Conservation (phyloP, 2,329 filamentous ascomycete genomes). For the Hymenoscyphus infarciens region DNA sequence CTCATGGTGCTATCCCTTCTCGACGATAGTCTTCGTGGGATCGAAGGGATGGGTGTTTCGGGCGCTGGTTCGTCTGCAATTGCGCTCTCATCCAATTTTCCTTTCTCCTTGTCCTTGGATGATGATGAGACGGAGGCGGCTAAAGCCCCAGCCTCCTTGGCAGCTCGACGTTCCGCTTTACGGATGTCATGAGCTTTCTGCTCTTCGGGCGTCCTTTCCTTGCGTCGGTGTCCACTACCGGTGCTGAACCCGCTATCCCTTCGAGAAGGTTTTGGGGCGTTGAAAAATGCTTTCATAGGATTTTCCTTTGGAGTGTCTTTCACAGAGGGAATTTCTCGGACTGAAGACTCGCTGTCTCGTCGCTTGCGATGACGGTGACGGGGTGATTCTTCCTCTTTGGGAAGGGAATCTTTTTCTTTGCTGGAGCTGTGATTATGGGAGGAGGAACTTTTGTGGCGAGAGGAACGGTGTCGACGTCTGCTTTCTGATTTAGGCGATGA, state of each 20-base stretch:
- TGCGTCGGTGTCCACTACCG: constrained; percentile 23
- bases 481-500: background rate
- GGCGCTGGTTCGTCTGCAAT: constrained; percentile 14
- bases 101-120: constrained; percentile 11
- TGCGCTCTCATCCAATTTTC: constrained; percentile 20
- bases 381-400: constrained; percentile 14
- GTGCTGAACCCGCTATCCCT: constrained; percentile 32
- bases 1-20: constrained; percentile 21
- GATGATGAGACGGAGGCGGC: background rate
- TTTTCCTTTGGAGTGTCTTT: background rate
- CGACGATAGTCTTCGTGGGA: constrained; percentile 20
- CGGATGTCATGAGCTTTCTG: constrained; percentile 33
- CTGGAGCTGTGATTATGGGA: constrained; percentile 12
- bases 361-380: constrained; percentile 22
- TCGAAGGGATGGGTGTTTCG: constrained; percentile 12
- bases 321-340: background rate
- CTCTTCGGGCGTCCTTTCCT: constrained; percentile 31
- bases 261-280: constrained; percentile 22
- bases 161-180: constrained; percentile 28
- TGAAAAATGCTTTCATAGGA: constrained; percentile 18
- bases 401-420: constrained; percentile 15
- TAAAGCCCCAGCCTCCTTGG: constrained; percentile 11
- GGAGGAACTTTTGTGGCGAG: background rate
- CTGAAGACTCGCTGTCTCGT: constrained; percentile 26
- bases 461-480: constrained; percentile 4